Conservation (phyloP, 768 basidiomycete genomes). For the Candolleomyces eurysporus region DNA sequence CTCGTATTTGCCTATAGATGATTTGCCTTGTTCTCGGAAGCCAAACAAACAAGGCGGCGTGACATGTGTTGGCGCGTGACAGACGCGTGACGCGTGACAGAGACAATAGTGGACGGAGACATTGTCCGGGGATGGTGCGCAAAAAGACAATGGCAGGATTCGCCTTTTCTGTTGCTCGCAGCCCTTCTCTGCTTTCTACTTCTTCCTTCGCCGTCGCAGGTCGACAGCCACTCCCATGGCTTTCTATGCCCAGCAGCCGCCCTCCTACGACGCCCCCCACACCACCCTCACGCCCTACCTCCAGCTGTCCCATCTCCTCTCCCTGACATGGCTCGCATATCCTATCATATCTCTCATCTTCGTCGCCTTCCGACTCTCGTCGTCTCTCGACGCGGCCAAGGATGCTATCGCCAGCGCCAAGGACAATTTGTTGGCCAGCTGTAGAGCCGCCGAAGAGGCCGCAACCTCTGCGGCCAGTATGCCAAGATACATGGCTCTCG, state of each 20-base stretch:
- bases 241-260: slow-evolving; percentile 43
- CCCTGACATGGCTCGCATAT: slow-evolving; percentile 88
- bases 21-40: neutral
- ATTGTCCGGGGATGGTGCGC: slow-evolving; percentile 8
- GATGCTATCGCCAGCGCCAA: slow-evolving; percentile 69
- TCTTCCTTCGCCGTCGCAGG: slow-evolving; percentile 42
- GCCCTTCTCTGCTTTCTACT: slow-evolving; percentile 16
- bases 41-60: neutral
- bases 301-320: slow-evolving; percentile 76
- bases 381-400: slow-evolving; percentile 70
- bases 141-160: slow-evolving; percentile 7
- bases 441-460: slow-evolving; percentile 80
- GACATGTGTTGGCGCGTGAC: neutral
- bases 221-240: slow-evolving; percentile 38
- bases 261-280: slow-evolving; percentile 57
- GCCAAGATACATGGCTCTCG: slow-evolving; percentile 84
- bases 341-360: slow-evolving; percentile 88
- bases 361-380: slow-evolving; percentile 77
- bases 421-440: slow-evolving; percentile 74
- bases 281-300: slow-evolving; percentile 76
- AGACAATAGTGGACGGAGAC: neutral
- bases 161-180: neutral
- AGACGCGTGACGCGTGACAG: neutral
- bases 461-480: slow-evolving; percentile 81
- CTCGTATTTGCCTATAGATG: no score